These are phyloP conservation scores for Leishmania lainsoni DNA, from an alignment of 208 protist species.

Conservation along the genomic window DNA sequence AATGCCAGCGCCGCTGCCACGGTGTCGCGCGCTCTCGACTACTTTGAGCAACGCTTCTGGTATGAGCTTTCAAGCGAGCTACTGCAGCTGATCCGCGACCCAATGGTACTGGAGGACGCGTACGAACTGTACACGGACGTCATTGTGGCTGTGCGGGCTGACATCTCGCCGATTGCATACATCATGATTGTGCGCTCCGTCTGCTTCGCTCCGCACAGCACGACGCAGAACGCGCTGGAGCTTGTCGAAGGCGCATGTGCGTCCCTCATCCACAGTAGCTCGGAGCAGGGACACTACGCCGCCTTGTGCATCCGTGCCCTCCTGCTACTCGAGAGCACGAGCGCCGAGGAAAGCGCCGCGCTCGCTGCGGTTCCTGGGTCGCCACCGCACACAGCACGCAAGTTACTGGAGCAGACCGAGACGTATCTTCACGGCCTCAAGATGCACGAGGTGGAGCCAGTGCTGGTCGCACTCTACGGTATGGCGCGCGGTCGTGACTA, in stretches of 20 bases:
- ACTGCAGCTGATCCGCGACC: slow-evolving; percentile 65
- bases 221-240: slow-evolving; percentile 61
- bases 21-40: slow-evolving; percentile 36
- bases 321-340: slow-evolving; percentile 66
- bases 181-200: slow-evolving; percentile 81
- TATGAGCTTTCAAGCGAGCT: slow-evolving; percentile 76
- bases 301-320: slow-evolving; percentile 84
- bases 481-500: slow-evolving; percentile 87
- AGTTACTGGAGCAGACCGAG: slow-evolving; percentile 79
- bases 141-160: slow-evolving; percentile 60
- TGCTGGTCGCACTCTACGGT: slow-evolving; percentile 74
- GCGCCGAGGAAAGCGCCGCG: slow-evolving; percentile 28
- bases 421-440: slow-evolving; percentile 64
- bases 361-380: slow-evolving; percentile 48
- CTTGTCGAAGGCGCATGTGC: slow-evolving; percentile 67
- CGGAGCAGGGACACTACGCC: slow-evolving; percentile 62
- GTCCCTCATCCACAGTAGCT: slow-evolving; percentile 45
- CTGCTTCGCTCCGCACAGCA: slow-evolving; percentile 72
- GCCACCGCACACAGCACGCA: slow-evolving; percentile 59
- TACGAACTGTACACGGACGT: slow-evolving; percentile 83
- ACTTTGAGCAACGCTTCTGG: slow-evolving; percentile 65
- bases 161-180: slow-evolving; percentile 87
- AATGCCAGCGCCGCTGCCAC: slow-evolving; percentile 43
- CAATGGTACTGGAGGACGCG: slow-evolving; percentile 55
- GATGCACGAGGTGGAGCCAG: slow-evolving; percentile 87